A percentile compares a stretch with the other conserved stretches of the same genome.
phyloP scores from a whole-genome alignment of 331 rosid genomes.

The Malus hybrid region DNA sequence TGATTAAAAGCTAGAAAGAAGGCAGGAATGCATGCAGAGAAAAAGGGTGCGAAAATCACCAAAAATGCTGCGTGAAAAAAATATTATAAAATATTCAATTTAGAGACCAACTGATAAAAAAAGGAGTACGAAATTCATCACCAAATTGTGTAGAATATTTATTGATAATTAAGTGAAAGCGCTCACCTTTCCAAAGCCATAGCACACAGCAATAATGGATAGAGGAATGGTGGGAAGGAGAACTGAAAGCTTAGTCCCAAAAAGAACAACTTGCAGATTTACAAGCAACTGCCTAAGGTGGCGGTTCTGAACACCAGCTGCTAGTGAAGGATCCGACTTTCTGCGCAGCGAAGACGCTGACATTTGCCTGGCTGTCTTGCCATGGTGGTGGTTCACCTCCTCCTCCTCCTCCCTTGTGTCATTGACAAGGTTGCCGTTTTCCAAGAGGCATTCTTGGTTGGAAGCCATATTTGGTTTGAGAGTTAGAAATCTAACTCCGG shows the following conservation, averaged over 20 bases:
- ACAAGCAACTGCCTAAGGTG: conserved; percentile 22
- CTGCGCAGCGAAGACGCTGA: conserved; percentile 50
- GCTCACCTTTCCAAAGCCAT: conserved; percentile 57
- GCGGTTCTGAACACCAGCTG: conserved; percentile 17
- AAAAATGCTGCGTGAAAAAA: too few relatives aligned
- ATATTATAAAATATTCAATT: too few relatives aligned
- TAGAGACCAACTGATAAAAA: too few relatives aligned
- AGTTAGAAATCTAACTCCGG: too few relatives aligned
- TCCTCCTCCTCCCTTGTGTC: conserved; percentile 34
- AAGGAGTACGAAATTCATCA: too few relatives aligned
- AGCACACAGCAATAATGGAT: conserved; percentile 42
- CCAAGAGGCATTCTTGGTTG: conserved; percentile 36
- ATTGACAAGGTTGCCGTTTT: conserved; percentile 29
- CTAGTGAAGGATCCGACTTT: conserved; percentile 47
- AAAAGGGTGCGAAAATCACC: too few relatives aligned
- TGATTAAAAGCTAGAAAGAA: too few relatives aligned
- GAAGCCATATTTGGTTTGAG: conserved; percentile 31
- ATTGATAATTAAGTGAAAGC: neutral
- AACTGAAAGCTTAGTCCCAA: conserved; percentile 72
- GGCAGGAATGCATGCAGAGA: too few relatives aligned
- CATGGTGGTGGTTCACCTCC: conserved; percentile 13
- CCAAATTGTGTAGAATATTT: neutral
- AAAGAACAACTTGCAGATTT: conserved; percentile 60
- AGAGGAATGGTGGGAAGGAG: conserved; percentile 68
- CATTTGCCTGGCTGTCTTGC: conserved; percentile 52